These are phyloP conservation scores for Domatiomyces catenatus DNA, from an alignment of 2,329 filamentous ascomycete genomes.

Conservation along the genomic window DNA sequence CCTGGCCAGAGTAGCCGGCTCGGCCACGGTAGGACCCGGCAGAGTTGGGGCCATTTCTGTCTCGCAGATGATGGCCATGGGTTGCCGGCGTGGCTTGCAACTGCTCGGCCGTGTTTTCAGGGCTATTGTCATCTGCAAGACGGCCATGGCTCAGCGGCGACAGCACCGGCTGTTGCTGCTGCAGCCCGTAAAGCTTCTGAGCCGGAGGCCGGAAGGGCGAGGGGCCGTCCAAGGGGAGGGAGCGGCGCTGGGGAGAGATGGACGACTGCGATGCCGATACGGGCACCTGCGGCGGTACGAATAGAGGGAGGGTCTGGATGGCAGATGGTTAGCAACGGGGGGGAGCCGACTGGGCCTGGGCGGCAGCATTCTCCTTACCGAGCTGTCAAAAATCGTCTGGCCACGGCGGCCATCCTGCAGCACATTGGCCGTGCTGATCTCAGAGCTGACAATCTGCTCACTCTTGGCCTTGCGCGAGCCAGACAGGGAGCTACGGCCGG, in stretches of 20 bases:
- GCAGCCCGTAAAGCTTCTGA: slow-evolving; percentile 56
- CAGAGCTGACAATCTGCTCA: slow-evolving; percentile 80
- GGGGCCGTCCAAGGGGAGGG: slow-evolving; percentile 52
- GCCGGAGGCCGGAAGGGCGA: slow-evolving; percentile 61
- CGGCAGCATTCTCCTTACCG: slow-evolving; percentile 48
- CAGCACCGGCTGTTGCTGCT: slow-evolving; percentile 49
- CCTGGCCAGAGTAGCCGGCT: slow-evolving; percentile 28
- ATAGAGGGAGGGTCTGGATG: slow-evolving; percentile 76
- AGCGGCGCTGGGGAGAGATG: slow-evolving; percentile 78
- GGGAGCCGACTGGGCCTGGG: slow-evolving; percentile 4
- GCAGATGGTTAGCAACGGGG: slow-evolving; percentile 12
- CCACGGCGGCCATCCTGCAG: slow-evolving; percentile 92
- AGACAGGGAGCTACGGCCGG: slow-evolving; percentile 55
- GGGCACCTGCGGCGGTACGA: slow-evolving; percentile 85
- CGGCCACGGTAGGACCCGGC: slow-evolving; percentile 38
- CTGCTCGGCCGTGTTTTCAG: slow-evolving; percentile 9
- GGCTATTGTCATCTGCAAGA: slow-evolving; percentile 23
- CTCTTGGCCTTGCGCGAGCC: slow-evolving; percentile 59
- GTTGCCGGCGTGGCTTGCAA: slow-evolving; percentile 21
- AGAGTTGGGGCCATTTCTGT: slow-evolving; percentile 26
- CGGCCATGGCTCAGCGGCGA: slow-evolving; percentile 67
- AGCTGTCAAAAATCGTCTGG: slow-evolving; percentile 88
- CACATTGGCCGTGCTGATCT: slow-evolving; percentile 97
- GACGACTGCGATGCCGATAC: slow-evolving; percentile 95
- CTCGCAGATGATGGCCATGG: slow-evolving; percentile 50